These are phyloP conservation scores for Inga oerstediana DNA, from an alignment of 306 rosid genomes.

Conservation along the genomic window DNA sequence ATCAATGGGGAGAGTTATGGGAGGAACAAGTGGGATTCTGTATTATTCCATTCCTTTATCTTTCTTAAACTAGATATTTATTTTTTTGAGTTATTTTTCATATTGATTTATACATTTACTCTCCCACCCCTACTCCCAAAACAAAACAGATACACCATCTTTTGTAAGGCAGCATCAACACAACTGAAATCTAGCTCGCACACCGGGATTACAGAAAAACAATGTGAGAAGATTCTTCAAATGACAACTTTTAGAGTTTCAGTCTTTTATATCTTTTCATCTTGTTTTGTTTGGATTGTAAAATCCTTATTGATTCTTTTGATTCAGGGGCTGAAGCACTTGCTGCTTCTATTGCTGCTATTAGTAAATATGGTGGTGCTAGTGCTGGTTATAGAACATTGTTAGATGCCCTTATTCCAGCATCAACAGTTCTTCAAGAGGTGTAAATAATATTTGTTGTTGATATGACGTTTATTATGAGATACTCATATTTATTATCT, in stretches of 20 bases:
- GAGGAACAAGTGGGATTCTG: slow-evolving; percentile 97
- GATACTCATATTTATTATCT: slow-evolving; percentile 28
- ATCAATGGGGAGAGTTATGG: slow-evolving; percentile 84
- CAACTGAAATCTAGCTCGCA: slow-evolving; percentile 62
- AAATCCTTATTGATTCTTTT: slow-evolving; percentile 36
- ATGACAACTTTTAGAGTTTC: slow-evolving; percentile 16
- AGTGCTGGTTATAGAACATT: slow-evolving; percentile 91
- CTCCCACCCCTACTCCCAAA: background rate
- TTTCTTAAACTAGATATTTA: slow-evolving; percentile 19
- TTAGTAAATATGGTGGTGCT: slow-evolving; percentile 94
- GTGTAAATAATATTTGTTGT: slow-evolving; percentile 39
- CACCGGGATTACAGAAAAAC: slow-evolving; percentile 51
- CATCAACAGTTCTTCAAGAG: slow-evolving; percentile 74
- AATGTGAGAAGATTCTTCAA: slow-evolving; percentile 60
- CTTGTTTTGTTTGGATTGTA: slow-evolving; percentile 12
- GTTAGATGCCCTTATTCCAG: slow-evolving; percentile 94
- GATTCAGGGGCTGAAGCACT: slow-evolving; percentile 88
- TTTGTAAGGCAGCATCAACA: slow-evolving; percentile 77
- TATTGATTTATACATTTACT: background rate
- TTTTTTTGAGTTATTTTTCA: slow-evolving; percentile 12
- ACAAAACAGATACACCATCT: slow-evolving; percentile 64
- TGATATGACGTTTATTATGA: slow-evolving; percentile 26
- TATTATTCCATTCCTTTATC: slow-evolving; percentile 42
- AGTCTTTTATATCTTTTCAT: background rate
- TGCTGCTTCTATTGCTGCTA: slow-evolving; percentile 78